A percentile compares a stretch with the other conserved stretches of the same genome.
These are phyloP conservation scores for Papiliotrema fonsecae DNA, from an alignment of 1,284 basidiomycete genomes.

Conservation along the genomic window DNA sequence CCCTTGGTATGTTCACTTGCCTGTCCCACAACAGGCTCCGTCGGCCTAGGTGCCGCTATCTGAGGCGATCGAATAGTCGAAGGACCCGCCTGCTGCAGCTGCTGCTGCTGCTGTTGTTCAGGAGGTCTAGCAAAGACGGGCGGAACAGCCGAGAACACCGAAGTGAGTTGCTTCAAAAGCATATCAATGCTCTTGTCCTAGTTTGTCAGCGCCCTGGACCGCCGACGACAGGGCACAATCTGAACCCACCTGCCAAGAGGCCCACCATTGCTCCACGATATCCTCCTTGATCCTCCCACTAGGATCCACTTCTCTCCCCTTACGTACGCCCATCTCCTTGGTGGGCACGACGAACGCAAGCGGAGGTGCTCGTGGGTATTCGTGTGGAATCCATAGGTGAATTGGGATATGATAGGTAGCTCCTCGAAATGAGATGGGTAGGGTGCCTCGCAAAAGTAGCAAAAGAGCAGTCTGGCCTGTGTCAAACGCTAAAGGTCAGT, in stretches of 20 bases:
- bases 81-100: neutral
- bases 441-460: constrained; percentile 81
- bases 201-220: neutral
- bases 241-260: constrained; percentile 70
- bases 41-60: too few species aligned
- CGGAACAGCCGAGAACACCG: constrained; percentile 75
- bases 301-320: constrained; percentile 70
- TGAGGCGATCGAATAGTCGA: too few species aligned
- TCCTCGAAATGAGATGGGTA: constrained; percentile 76
- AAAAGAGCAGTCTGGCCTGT: constrained; percentile 89
- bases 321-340: constrained; percentile 78
- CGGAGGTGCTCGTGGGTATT: constrained; percentile 76
- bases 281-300: constrained; percentile 59
- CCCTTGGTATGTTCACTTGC: too few species aligned
- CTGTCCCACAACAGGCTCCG: too few species aligned
- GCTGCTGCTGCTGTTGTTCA: constrained; percentile 5
- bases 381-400: constrained; percentile 76
- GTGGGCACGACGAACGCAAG: constrained; percentile 96
- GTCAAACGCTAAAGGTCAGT: constrained; percentile 65
- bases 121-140: constrained; percentile 84
- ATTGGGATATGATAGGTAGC: constrained; percentile 90
- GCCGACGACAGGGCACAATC: constrained; percentile 55
- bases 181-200: constrained; percentile 17
- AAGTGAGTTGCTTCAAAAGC: constrained; percentile 42
- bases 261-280: constrained; percentile 63